Percentiles rank a stretch among this genome's conserved stretches.
Conservation (phyloP, 441 rosid species). For the Dalechampia spathulata region DNA sequence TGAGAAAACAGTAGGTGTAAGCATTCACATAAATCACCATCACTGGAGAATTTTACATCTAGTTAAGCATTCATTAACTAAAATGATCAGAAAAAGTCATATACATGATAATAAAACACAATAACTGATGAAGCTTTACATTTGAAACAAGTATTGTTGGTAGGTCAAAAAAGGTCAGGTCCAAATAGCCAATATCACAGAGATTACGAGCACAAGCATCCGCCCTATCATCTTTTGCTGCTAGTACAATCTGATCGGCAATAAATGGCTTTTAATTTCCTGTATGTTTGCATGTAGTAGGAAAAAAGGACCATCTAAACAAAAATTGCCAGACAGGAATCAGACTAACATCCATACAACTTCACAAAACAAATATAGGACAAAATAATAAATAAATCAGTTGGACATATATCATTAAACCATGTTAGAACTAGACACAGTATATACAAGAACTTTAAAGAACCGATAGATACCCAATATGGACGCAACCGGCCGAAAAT, state of each 20-base stretch:
- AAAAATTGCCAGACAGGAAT: neutral
- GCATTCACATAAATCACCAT: neutral
- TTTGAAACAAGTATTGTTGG: no score
- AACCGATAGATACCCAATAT: slow-evolving; percentile 14
- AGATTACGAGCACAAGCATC: neutral
- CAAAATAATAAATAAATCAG: neutral
- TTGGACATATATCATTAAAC: neutral
- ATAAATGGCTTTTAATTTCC: neutral
- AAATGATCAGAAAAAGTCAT: no score
- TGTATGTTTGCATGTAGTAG: neutral
- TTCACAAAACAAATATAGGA: neutral
- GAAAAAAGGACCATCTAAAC: neutral
- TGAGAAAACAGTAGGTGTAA: neutral
- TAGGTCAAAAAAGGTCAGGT: no score
- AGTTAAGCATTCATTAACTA: no score
- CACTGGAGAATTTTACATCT: neutral
- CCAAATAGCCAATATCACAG: neutral
- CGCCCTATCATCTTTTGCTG: neutral
- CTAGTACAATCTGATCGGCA: neutral
- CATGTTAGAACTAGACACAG: neutral
- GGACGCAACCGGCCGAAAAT: slow-evolving; percentile 22
- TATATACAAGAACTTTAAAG: slow-evolving; percentile 19
- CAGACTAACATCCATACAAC: neutral
- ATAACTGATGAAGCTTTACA: neutral
- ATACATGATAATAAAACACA: no score